A percentile compares a stretch with the other conserved stretches of the same genome.
Evolutionary conservation across 2,329 filamentous ascomycete species (phyloP).

Genomic region (Seiridium cupressi): DNA sequence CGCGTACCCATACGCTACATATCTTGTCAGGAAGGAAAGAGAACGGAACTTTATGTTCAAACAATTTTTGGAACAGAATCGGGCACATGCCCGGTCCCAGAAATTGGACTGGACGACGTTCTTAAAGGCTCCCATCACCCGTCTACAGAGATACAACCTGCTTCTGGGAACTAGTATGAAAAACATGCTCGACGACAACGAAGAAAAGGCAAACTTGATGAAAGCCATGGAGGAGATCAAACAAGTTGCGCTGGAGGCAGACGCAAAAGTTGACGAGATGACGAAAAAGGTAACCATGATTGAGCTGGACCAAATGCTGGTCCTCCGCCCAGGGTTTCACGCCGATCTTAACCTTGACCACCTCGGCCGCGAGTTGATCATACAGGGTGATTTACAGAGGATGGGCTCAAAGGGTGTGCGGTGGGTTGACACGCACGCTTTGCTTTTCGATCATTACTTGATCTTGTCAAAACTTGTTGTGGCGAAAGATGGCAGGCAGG

Average conservation of each 20-base stretch:
- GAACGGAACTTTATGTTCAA: conserved; percentile 84
- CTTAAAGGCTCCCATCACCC: conserved; percentile 87
- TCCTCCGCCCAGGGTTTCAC: conserved; percentile 84
- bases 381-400: conserved; percentile 83
- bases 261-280: conserved; percentile 89
- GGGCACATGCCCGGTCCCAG: conserved; percentile 74
- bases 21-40: conserved; percentile 78
- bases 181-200: conserved; percentile 78
- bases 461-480: conserved; percentile 81
- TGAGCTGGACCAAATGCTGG: conserved; percentile 79
- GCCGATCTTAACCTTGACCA: conserved; percentile 89
- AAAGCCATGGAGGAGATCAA: conserved; percentile 92
- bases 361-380: conserved; percentile 86
- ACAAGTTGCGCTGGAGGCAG: conserved; percentile 83
- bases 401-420: conserved; percentile 86
- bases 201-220: conserved; percentile 82
- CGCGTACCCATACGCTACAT: conserved; percentile 80
- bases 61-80: conserved; percentile 78
- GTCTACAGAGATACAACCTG: conserved; percentile 85
- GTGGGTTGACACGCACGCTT: conserved; percentile 90
- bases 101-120: conserved; percentile 93
- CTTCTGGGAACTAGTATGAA: conserved; percentile 80
- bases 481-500: conserved; percentile 66
- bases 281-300: conserved; percentile 85
- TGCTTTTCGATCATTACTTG: conserved; percentile 95